These are phyloP conservation scores for Monosporascus sp. DNA, from an alignment of 2,329 filamentous ascomycete species.

Conservation along the genomic window DNA sequence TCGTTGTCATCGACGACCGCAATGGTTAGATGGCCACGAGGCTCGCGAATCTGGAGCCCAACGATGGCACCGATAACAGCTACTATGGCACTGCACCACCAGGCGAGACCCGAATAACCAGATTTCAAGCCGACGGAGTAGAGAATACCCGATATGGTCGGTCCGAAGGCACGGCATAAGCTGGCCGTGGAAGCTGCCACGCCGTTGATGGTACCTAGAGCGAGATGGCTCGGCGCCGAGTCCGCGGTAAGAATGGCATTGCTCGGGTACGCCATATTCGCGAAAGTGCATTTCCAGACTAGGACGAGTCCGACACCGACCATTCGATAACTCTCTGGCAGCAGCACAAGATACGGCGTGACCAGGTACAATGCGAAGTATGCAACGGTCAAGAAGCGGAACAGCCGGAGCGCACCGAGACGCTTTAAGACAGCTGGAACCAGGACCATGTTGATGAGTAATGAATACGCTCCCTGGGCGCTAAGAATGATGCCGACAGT, in stretches of 20 bases:
- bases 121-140: slow-evolving; percentile 74
- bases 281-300: slow-evolving; percentile 88
- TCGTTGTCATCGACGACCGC: slow-evolving; percentile 35
- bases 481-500: slow-evolving; percentile 85
- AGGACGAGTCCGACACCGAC: slow-evolving; percentile 72
- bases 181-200: slow-evolving; percentile 88
- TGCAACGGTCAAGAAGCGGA: slow-evolving; percentile 71
- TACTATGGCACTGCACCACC: slow-evolving; percentile 84
- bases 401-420: slow-evolving; percentile 75
- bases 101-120: slow-evolving; percentile 83
- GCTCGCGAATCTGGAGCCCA: slow-evolving; percentile 71
- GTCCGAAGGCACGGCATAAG: slow-evolving; percentile 81
- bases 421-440: slow-evolving; percentile 73
- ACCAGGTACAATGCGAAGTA: slow-evolving; percentile 87
- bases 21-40: slow-evolving; percentile 40
- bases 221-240: slow-evolving; percentile 74
- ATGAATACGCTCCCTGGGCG: slow-evolving; percentile 82
- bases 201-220: slow-evolving; percentile 89
- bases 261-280: slow-evolving; percentile 86
- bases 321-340: slow-evolving; percentile 68
- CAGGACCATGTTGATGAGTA: slow-evolving; percentile 78
- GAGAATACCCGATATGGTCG: slow-evolving; percentile 79
- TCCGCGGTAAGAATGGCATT: slow-evolving; percentile 88
- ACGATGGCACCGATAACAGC: slow-evolving; percentile 70
- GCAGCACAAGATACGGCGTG: slow-evolving; percentile 82